A percentile compares a stretch with the other conserved stretches of the same genome.
phyloP scores from a whole-genome alignment of 2,329 filamentous ascomycete species.

The Talaromyces piceae region DNA sequence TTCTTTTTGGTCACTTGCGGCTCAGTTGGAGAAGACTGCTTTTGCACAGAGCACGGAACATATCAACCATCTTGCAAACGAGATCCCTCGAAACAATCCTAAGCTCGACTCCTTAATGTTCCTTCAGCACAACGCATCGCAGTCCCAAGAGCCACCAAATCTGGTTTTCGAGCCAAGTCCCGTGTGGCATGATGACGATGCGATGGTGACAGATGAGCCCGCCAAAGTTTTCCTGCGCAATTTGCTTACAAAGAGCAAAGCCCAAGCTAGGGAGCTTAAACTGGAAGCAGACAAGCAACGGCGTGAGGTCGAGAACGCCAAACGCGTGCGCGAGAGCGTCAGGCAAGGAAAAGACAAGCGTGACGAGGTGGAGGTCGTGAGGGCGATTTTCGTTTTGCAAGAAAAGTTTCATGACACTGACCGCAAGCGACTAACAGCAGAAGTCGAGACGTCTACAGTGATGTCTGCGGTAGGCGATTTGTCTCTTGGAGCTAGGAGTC shows the following conservation, averaged over 20 bases:
- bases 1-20: constrained; percentile 72
- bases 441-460: constrained; percentile 89
- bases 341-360: constrained; percentile 79
- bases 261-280: constrained; percentile 69
- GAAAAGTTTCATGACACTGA: constrained; percentile 81
- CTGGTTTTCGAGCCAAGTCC: constrained; percentile 89
- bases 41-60: constrained; percentile 65
- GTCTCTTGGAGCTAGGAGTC: constrained; percentile 83
- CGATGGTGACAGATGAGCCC: constrained; percentile 76
- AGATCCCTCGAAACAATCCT: constrained; percentile 83
- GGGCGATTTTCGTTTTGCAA: constrained; percentile 73
- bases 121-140: constrained; percentile 76
- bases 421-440: constrained; percentile 73
- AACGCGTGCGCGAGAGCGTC: constrained; percentile 65
- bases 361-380: constrained; percentile 79
- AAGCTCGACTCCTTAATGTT: constrained; percentile 97
- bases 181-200: constrained; percentile 90
- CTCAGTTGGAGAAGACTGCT: constrained; percentile 71
- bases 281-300: constrained; percentile 79
- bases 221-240: constrained; percentile 90
- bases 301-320: constrained; percentile 73
- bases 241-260: constrained; percentile 82
- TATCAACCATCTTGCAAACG: constrained; percentile 64
- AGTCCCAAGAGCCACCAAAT: constrained; percentile 76
- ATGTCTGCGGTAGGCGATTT: constrained; percentile 87